Conservation (phyloP, 192 early-diverging fungal genomes). For the Coemansia furcata region DNA sequence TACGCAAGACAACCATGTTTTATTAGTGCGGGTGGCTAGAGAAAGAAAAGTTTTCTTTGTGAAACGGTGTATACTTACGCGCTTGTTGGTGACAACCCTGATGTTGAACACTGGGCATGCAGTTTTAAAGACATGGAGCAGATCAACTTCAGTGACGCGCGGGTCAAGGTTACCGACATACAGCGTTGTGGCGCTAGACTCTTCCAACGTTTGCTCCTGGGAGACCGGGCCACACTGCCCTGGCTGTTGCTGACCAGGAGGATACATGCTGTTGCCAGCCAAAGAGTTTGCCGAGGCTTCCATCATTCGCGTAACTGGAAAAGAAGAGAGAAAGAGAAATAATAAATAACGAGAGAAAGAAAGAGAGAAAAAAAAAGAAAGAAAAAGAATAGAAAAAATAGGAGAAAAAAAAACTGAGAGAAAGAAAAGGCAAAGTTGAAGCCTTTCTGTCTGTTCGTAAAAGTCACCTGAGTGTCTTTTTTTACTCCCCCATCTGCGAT, state of each 20-base stretch:
- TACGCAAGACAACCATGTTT: neutral
- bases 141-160: slow-evolving; percentile 67
- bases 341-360: slow-evolving; percentile 12
- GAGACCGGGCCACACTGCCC: slow-evolving; percentile 34
- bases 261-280: slow-evolving; percentile 30
- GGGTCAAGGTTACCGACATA: slow-evolving; percentile 89
- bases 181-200: slow-evolving; percentile 57
- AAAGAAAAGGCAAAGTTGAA: neutral
- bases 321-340: slow-evolving; percentile 6
- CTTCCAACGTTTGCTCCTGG: slow-evolving; percentile 17
- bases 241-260: slow-evolving; percentile 36
- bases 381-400: slow-evolving; percentile 4
- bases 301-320: slow-evolving; percentile 33
- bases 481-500: slow-evolving; percentile 1
- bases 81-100: slow-evolving; percentile 81
- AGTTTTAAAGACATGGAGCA: slow-evolving; percentile 74
- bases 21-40: neutral
- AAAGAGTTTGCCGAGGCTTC: slow-evolving; percentile 27
- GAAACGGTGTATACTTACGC: slow-evolving; percentile 47
- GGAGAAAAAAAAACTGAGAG: slow-evolving; percentile 7
- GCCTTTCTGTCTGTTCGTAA: neutral
- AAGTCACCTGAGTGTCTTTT: neutral
- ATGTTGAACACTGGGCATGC: slow-evolving; percentile 62
- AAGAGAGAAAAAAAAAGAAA: slow-evolving; percentile 18
- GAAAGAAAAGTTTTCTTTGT: slow-evolving; percentile 8